Evolutionary conservation across 1,139 yeast species (phyloP).

Genomic region (Hansenula sp.): DNA sequence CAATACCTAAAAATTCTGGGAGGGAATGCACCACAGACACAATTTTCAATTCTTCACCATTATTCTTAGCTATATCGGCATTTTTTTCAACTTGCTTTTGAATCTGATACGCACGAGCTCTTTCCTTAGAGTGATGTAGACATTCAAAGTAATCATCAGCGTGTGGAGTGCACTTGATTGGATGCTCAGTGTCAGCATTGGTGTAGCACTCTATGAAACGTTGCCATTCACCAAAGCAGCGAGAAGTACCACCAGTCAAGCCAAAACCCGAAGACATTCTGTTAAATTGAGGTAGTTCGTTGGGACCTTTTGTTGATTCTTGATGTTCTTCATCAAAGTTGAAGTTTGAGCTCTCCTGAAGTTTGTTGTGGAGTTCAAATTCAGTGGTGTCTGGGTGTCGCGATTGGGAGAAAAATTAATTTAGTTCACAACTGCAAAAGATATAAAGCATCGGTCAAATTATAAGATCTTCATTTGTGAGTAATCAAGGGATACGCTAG

Average conservation of each 20-base stretch:
- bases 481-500: background rate
- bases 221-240: slow-evolving; percentile 44
- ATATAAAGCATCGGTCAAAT: background rate
- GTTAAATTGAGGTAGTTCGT: background rate
- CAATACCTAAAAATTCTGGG: background rate
- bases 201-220: slow-evolving; percentile 43
- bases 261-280: slow-evolving; percentile 35
- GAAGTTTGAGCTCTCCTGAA: background rate
- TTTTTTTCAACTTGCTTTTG: slow-evolving; percentile 24
- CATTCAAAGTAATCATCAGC: slow-evolving; percentile 47
- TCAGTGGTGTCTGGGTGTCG: background rate
- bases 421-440: background rate
- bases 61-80: slow-evolving; percentile 12
- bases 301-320: background rate
- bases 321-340: background rate
- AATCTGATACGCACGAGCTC: slow-evolving; percentile 18
- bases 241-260: slow-evolving; percentile 40
- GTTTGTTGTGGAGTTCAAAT: background rate
- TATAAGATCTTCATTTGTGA: background rate
- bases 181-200: slow-evolving; percentile 31
- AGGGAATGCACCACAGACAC: slow-evolving; percentile 10
- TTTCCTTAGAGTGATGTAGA: slow-evolving; percentile 43
- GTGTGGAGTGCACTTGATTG: slow-evolving; percentile 33
- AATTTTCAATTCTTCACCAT: slow-evolving; percentile 5
- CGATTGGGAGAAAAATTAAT: background rate